phyloP scores from a whole-genome alignment of 192 early-diverging fungal genomes.

The Linnemannia zychae region DNA sequence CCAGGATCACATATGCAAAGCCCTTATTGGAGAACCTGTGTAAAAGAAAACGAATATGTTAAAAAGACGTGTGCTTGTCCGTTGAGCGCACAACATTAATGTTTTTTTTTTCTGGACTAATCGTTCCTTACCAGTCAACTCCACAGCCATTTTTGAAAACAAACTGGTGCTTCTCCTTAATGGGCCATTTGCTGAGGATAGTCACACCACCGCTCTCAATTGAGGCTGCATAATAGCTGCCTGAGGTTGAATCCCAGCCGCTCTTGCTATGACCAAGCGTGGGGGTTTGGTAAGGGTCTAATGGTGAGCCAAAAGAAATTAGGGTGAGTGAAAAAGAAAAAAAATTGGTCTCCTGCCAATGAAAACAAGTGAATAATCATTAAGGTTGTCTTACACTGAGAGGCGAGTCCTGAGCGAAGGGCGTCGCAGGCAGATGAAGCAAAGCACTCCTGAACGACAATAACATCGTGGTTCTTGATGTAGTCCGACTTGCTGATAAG shows the following conservation, averaged over 20 bases:
- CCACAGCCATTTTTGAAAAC: conserved; percentile 45
- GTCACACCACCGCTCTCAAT: conserved; percentile 40
- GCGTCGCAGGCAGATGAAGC: conserved; percentile 18
- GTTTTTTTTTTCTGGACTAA: background rate
- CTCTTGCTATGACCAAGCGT: conserved; percentile 33
- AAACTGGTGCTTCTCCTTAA: conserved; percentile 38
- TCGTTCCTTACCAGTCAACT: conserved; percentile 31
- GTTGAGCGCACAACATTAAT: background rate
- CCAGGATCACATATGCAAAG: conserved; percentile 34
- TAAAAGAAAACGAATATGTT: background rate
- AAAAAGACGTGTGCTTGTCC: background rate
- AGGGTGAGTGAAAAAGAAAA: background rate
- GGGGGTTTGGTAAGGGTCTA: conserved; percentile 49
- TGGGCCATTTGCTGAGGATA: conserved; percentile 55
- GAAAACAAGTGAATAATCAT: background rate
- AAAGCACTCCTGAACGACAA: conserved; percentile 46
- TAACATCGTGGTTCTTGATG: conserved; percentile 45
- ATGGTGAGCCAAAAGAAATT: background rate
- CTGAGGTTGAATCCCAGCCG: conserved; percentile 43
- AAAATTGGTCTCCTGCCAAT: background rate
- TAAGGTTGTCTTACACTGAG: conserved; percentile 32
- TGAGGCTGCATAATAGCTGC: conserved; percentile 3
- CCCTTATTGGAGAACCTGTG: conserved; percentile 50
- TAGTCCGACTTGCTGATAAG: conserved; percentile 38
- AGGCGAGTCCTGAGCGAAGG: conserved; percentile 19